Conservation (phyloP, 768 basidiomycete species). For the Kwoniella botswanensis region DNA sequence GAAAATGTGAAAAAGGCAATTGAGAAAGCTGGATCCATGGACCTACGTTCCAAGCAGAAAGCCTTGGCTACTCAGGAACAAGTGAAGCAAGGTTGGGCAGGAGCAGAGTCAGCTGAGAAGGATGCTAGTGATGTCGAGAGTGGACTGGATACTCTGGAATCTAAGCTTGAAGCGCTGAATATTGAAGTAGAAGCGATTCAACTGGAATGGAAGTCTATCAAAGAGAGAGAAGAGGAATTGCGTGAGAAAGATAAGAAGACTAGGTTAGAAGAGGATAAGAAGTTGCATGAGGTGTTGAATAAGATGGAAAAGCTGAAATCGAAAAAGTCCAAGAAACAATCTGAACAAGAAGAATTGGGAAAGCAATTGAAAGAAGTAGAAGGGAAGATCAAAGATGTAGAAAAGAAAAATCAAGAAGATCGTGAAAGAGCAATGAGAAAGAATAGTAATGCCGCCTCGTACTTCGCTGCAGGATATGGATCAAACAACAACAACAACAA, state of each 20-base stretch:
- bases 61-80: constrained; percentile 86
- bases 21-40: constrained; percentile 75
- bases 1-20: constrained; percentile 79
- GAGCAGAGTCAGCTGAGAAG: constrained; percentile 62
- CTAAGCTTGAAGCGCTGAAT: constrained; percentile 35
- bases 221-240: constrained; percentile 46
- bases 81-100: constrained; percentile 74
- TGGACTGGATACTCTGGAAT: constrained; percentile 61
- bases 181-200: constrained; percentile 42
- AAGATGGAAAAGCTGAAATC: constrained; percentile 52
- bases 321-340: constrained; percentile 48
- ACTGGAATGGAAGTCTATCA: constrained; percentile 33
- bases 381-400: constrained; percentile 38
- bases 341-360: constrained; percentile 50
- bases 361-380: constrained; percentile 50
- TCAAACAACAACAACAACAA: constrained; percentile 1
- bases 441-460: constrained; percentile 21
- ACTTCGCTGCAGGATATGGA: constrained; percentile 24
- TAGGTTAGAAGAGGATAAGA: constrained; percentile 48
- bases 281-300: constrained; percentile 39
- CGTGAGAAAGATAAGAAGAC: constrained; percentile 46
- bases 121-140: constrained; percentile 61
- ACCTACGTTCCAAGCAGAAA: constrained; percentile 83
- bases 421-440: constrained; percentile 47
- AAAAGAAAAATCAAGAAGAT: constrained; percentile 46